phyloP scores from a whole-genome alignment of 2,329 filamentous ascomycete genomes.

The Coniosporium tulheliwenetii region DNA sequence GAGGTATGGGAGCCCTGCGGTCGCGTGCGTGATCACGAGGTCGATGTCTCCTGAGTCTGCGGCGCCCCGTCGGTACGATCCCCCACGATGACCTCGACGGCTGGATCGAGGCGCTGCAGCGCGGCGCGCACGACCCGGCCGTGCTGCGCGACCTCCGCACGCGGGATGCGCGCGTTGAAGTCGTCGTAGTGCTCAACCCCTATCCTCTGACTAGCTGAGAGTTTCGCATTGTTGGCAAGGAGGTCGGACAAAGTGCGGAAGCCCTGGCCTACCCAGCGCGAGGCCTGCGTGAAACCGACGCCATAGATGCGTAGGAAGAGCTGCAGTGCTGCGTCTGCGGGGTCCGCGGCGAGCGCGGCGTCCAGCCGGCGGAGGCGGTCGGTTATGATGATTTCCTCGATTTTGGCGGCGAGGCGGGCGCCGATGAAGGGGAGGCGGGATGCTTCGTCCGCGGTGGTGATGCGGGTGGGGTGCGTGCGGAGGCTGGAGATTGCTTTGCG shows the following conservation, averaged over 20 bases:
- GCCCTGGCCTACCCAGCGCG: constrained; percentile 62
- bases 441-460: constrained; percentile 57
- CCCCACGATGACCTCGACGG: constrained; percentile 61
- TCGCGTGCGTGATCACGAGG: constrained; percentile 59
- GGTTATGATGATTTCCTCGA: constrained; percentile 75
- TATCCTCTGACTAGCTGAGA: constrained; percentile 56
- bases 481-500: constrained; percentile 62
- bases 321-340: constrained; percentile 47
- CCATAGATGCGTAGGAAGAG: constrained; percentile 68
- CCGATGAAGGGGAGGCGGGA: constrained; percentile 53
- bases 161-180: constrained; percentile 63
- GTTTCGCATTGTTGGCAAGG: constrained; percentile 36
- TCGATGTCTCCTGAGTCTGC: constrained; percentile 68
- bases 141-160: constrained; percentile 57
- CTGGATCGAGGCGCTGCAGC: constrained; percentile 43
- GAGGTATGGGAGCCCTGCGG: constrained; percentile 42
- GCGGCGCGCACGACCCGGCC: constrained; percentile 46
- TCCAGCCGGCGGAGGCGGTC: constrained; percentile 58
- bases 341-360: constrained; percentile 45
- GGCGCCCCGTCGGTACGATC: constrained; percentile 73
- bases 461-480: constrained; percentile 45
- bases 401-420: constrained; percentile 59
- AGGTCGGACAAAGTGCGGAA: constrained; percentile 57
- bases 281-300: constrained; percentile 54
- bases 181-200: constrained; percentile 71